A percentile compares a stretch with the other conserved stretches of the same genome.
These are phyloP conservation scores for Gaultheria prostrata DNA, from an alignment of 148 eudicot species.

Conservation along the genomic window DNA sequence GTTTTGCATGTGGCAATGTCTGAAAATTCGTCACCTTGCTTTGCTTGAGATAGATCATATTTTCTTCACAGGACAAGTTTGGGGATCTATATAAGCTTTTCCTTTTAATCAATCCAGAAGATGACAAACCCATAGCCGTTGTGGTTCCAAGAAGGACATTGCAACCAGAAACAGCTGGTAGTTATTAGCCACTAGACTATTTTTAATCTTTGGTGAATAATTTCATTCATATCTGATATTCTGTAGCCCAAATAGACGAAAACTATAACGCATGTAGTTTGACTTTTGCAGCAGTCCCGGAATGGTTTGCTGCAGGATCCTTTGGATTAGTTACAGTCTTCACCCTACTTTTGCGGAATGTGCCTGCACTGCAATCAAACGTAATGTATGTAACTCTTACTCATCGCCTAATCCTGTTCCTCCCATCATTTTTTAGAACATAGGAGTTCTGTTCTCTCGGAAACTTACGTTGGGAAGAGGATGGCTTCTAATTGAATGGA, in stretches of 20 bases:
- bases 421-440: background rate
- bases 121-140: constrained; percentile 97
- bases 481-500: no score
- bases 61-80: constrained; percentile 67
- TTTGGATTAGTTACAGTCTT: constrained; percentile 95
- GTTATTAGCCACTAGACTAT: constrained; percentile 9
- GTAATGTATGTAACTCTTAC: constrained; percentile 51
- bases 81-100: constrained; percentile 87
- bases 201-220: background rate
- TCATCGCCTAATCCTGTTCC: background rate
- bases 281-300: constrained; percentile 78
- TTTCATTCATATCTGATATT: background rate
- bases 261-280: constrained; percentile 11
- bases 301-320: constrained; percentile 94
- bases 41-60: background rate
- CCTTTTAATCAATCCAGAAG: constrained; percentile 88
- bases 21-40: constrained; percentile 1
- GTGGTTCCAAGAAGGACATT: constrained; percentile 87
- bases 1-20: constrained; percentile 3
- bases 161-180: constrained; percentile 94
- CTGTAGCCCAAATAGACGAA: background rate
- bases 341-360: constrained; percentile 90
- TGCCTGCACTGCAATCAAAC: constrained; percentile 86
- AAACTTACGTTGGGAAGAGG: background rate
- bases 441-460: background rate